Percentiles rank a stretch among this genome's conserved stretches.
phyloP scores from a whole-genome alignment of 75 land plant species.

The Selaginella moellendorffii region DNA sequence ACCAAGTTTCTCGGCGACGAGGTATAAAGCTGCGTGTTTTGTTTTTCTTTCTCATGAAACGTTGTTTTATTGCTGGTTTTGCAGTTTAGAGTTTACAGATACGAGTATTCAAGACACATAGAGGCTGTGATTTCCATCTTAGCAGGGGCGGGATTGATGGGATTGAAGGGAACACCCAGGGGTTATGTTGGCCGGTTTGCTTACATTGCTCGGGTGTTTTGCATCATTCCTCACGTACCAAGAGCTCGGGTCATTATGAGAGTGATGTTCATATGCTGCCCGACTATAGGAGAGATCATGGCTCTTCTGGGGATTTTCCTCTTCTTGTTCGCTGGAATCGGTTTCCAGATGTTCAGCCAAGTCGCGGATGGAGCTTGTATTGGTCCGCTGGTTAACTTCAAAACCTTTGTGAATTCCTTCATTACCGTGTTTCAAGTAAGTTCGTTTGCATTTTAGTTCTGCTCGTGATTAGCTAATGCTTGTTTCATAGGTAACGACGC shows the following conservation, averaged over 20 bases:
- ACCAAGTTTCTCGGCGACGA: conserved; percentile 18
- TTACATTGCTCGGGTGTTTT: conserved; percentile 16
- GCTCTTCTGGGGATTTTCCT: conserved; percentile 17
- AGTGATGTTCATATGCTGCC: conserved; percentile 16
- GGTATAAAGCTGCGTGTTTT: conserved; percentile 7
- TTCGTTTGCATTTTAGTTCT: not conserved
- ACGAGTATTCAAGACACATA: not conserved
- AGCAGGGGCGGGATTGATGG: conserved; percentile 15
- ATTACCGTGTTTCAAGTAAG: conserved; percentile 24
- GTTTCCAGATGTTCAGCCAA: conserved; percentile 17
- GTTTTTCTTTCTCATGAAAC: no score
- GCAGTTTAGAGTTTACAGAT: not conserved
- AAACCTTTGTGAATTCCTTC: conserved; percentile 14
- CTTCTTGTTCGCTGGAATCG: conserved; percentile 14
- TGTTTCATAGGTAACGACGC: conserved; percentile 18
- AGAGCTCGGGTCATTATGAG: conserved; percentile 12
- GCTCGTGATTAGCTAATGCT: not conserved
- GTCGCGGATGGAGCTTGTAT: conserved; percentile 21
- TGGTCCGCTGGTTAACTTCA: conserved; percentile 14
- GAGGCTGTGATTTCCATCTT: conserved; percentile 8
- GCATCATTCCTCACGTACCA: conserved; percentile 24
- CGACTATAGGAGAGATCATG: conserved; percentile 21
- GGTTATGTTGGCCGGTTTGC: conserved; percentile 12
- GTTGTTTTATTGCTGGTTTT: no score
- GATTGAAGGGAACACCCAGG: not conserved